Conservation (phyloP, 2,329 filamentous ascomycete species). For the Westerdykella aurantiaca region DNA sequence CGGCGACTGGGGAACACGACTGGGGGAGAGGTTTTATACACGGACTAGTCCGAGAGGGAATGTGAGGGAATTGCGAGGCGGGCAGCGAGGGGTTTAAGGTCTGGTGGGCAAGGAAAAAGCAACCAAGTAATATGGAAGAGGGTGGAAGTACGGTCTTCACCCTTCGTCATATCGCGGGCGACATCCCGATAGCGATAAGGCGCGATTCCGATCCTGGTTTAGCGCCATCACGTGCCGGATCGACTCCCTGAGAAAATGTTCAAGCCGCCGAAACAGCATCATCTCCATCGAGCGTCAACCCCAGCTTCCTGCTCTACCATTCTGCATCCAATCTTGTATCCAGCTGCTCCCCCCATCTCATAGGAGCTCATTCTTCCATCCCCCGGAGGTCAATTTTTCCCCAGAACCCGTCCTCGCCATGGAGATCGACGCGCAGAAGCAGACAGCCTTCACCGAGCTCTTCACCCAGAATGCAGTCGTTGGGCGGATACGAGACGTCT, state of each 20-base stretch:
- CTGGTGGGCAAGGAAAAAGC: conserved; percentile 5
- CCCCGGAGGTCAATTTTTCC: conserved; percentile 6
- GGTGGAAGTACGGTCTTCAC: neutral
- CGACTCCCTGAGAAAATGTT: conserved; percentile 24
- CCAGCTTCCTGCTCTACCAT: conserved; percentile 8
- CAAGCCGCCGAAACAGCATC: conserved; percentile 6
- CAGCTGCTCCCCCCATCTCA: conserved; percentile 8
- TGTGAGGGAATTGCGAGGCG: no score
- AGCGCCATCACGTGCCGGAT: conserved; percentile 1
- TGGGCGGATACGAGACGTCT: conserved; percentile 66
- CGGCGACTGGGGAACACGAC: neutral
- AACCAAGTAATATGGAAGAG: neutral
- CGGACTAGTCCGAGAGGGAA: no score
- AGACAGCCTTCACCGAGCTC: conserved; percentile 49
- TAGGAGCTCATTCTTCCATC: conserved; percentile 5
- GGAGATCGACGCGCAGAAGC: conserved; percentile 30
- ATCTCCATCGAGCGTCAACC: conserved; percentile 7
- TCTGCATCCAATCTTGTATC: conserved; percentile 2
- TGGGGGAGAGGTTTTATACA: neutral
- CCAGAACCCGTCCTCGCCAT: conserved; percentile 14
- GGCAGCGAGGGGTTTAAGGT: neutral
- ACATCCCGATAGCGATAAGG: conserved; percentile 9
- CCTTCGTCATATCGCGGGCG: conserved; percentile 12
- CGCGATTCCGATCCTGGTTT: conserved; percentile 1
- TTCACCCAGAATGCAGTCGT: conserved; percentile 70